A percentile compares a stretch with the other conserved stretches of the same genome.
phyloP scores from a whole-genome alignment of 805 yeast genomes.

The Candida caryicola region DNA sequence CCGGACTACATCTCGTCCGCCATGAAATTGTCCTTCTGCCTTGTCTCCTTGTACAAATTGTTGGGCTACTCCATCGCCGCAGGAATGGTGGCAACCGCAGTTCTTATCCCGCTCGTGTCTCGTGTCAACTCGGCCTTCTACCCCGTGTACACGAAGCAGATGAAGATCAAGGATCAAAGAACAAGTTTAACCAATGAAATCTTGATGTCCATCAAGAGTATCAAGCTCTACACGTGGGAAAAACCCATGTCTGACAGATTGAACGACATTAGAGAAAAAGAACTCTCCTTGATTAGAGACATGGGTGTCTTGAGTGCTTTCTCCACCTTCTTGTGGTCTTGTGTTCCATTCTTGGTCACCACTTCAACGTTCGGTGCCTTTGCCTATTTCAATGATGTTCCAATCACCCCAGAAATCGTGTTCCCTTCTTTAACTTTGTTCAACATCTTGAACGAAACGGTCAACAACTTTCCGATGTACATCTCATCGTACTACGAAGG shows the following conservation, averaged over 20 bases:
- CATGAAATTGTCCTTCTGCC: conserved; percentile 22
- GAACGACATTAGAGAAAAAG: conserved; percentile 33
- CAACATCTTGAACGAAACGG: conserved; percentile 34
- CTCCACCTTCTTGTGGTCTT: conserved; percentile 34
- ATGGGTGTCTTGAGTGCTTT: conserved; percentile 34
- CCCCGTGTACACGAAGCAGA: conserved; percentile 22
- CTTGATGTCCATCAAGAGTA: conserved; percentile 34
- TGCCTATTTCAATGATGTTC: conserved; percentile 20
- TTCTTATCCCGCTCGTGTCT: conserved; percentile 32
- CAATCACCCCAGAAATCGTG: conserved; percentile 34
- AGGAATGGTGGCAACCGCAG: conserved; percentile 29
- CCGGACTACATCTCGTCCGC: conserved; percentile 24
- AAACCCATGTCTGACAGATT: conserved; percentile 35
- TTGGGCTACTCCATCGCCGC: conserved; percentile 37
- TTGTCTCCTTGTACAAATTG: conserved; percentile 32
- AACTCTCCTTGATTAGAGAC: conserved; percentile 24
- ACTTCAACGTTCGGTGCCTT: conserved; percentile 31
- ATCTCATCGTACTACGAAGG: conserved; percentile 29
- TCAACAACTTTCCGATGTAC: conserved; percentile 31
- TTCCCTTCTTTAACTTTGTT: conserved; percentile 43
- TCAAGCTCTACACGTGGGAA: conserved; percentile 44
- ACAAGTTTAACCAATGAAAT: conserved; percentile 38
- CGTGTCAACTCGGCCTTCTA: conserved; percentile 25
- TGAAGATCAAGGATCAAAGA: conserved; percentile 37
- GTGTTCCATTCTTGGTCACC: conserved; percentile 37